A percentile compares a stretch with the other conserved stretches of the same genome.
These are phyloP conservation scores for Fusarium sacchari DNA, from an alignment of 2,329 filamentous ascomycete species.

Conservation along the genomic window DNA sequence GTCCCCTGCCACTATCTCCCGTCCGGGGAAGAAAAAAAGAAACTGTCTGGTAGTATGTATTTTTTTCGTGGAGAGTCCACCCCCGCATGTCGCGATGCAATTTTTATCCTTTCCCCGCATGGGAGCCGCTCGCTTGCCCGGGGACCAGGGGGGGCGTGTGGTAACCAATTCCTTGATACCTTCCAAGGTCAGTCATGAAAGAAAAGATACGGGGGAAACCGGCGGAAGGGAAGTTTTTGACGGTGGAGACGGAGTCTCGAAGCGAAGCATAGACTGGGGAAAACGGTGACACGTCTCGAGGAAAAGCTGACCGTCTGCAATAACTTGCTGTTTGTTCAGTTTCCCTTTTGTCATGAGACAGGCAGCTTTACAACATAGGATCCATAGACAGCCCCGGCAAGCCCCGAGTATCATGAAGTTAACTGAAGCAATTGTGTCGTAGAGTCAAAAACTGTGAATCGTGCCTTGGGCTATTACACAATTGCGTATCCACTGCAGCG, in stretches of 20 bases:
- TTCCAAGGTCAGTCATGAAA: background rate
- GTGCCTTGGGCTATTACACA: constrained; percentile 31
- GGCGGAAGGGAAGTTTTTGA: constrained; percentile 32
- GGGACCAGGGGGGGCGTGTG: constrained; percentile 29
- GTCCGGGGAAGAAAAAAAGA: constrained; percentile 25
- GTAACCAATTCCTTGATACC: background rate
- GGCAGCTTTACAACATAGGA: constrained; percentile 23
- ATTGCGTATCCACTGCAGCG: constrained; percentile 34
- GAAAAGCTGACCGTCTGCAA: background rate
- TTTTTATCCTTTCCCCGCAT: constrained; percentile 38
- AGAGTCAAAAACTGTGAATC: background rate
- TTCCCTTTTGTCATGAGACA: constrained; percentile 31
- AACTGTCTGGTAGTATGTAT: background rate
- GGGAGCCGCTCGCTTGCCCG: constrained; percentile 36
- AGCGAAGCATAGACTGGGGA: constrained; percentile 3
- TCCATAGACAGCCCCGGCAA: constrained; percentile 22
- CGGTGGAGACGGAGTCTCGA: constrained; percentile 22
- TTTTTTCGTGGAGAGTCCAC: constrained; percentile 27
- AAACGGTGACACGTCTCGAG: background rate
- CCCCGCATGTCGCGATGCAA: constrained; percentile 34
- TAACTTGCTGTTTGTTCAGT: background rate
- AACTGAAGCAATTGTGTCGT: background rate
- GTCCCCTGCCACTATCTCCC: constrained; percentile 2
- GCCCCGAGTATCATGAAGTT: constrained; percentile 30
- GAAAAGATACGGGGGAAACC: constrained; percentile 17